Base-by-base conservation (phyloP, 2,329 filamentous ascomycete genomes). In the Ramularia collo-cygni region DNA sequence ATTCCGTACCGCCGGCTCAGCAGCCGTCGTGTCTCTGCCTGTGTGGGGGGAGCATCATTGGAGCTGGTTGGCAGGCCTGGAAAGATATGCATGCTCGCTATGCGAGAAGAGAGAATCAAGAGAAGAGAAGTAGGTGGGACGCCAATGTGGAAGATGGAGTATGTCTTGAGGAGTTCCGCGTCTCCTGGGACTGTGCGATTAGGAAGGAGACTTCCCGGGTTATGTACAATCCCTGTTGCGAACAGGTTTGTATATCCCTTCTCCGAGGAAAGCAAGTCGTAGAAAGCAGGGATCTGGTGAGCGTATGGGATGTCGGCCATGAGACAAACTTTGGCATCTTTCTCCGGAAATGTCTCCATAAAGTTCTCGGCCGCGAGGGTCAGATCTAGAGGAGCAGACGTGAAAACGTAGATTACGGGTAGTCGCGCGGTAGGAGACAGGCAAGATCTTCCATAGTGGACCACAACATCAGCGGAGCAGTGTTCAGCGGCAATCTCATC, bases 401-500 rank as follows among this genome's bases (percentile, higher is more conserved):
- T 98, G 59, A 92, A 96, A 43, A 95, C 79, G 60, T 95, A 88
- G 35, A 95, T 78, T 15, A 95, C 89, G 0, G 90, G 88, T 37
- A 96, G 66, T 40, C 88, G 73, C 8, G 85, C 84, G 0, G 90
- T 94, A 1, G 90, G 90, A 6, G 88, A 95, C 16, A 98, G 71
- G 58, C 92, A 98, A 0, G 90, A 83, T 37, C 92, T 75, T 3
- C 92, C 92, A 55, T 96, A 98, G 61, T 98, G 92, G 10, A 98
- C 82, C 1, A 96, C 85, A 0, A 88, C 85, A 46, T 96, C 83
- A 5, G 92, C 89, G 55, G 87, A 76, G 12, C 87, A 83, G 61
- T 98, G 92, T 62, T 98, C 89, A 2, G 92, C 92, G 0, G 92
- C 92, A 28, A 96, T 82, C 66, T 98, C 92, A 57, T 98, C 92